Base-by-base conservation (phyloP, 78 protist genomes). In the Capsaspora owczarzaki region DNA sequence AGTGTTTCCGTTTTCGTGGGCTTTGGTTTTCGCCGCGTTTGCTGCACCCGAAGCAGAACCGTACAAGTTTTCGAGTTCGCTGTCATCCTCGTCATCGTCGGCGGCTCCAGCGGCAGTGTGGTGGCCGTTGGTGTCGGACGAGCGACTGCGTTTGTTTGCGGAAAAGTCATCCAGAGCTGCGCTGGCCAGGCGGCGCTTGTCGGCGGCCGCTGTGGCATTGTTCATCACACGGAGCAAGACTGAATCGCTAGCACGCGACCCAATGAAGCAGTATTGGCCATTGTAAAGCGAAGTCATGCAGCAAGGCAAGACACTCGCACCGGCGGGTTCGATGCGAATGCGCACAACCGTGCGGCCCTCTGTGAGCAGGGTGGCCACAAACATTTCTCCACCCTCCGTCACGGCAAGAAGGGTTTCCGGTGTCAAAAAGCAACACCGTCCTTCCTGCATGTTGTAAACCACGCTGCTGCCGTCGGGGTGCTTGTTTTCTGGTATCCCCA, bases 161-260 rank as follows among this genome's bases (percentile, higher is more conserved):
- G n/a, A n/a, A n/a, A n/a, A n/a, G n/a, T n/a, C n/a, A n/a, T n/a
- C n/a, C n/a, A n/a, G n/a, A n/a, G n/a, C n/a, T n/a, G n/a, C n/a
- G n/a, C n/a, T n/a, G n/a, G n/a, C n/a, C n/a, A n/a, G n/a, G n/a
- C n/a, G n/a, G n/a, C n/a, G n/a, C n/a, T n/a, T n/a, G n/a, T n/a
- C n/a, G n/a, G 66, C 83, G 0, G 82, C 70, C 40, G 76, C 79
- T 35, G 38, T 38, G 61, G 42, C n/a, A 12, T 61, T 79, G 35
- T 81, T 81, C 12, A 83, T 60, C 10, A 69, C 84, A 35, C 74
- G 76, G 22, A 89, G 12, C 40, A 89, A 81, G 14, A 80, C 19
- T 8, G 92, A 84, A 53, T 89, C 92, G 29, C 88, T 89, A 3
- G 79, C 37, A 23, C 85, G 69, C 38, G 88, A 84, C 10, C 92